These are phyloP conservation scores for Colletotrichum tofieldiae DNA, from an alignment of 2,329 filamentous ascomycete species.

Conservation along the genomic window DNA sequence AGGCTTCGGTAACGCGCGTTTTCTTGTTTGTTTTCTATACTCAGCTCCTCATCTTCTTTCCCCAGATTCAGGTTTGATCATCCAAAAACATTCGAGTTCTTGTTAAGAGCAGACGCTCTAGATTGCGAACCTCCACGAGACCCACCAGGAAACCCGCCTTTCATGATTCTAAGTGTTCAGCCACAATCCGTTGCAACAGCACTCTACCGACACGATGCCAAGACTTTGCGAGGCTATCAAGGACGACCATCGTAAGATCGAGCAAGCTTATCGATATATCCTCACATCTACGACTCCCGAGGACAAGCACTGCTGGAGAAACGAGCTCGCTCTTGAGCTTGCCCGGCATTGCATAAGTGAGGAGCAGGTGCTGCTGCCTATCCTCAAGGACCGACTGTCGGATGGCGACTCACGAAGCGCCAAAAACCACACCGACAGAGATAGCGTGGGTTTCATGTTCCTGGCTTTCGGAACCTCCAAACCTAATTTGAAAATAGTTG, in stretches of 20 bases:
- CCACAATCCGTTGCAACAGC: not conserved
- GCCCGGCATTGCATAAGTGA: constrained; percentile 41
- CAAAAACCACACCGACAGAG: constrained; percentile 19
- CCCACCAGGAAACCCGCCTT: not conserved
- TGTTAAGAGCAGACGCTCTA: too few relatives aligned
- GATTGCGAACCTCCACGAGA: too few relatives aligned
- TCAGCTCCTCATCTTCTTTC: not conserved
- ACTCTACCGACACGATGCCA: constrained; percentile 22
- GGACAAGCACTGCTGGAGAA: constrained; percentile 34
- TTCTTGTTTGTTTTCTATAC: not conserved
- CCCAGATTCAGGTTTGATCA: not conserved
- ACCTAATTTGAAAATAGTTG: constrained; percentile 9
- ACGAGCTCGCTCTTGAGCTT: constrained; percentile 35
- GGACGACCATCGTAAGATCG: constrained; percentile 38
- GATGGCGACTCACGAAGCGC: constrained; percentile 33
- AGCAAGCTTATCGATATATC: constrained; percentile 36
- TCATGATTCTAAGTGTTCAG: not conserved
- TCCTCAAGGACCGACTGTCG: constrained; percentile 14
- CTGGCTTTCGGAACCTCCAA: too few relatives aligned
- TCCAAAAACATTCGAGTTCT: not conserved
- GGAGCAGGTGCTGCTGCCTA: constrained; percentile 31
- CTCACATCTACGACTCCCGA: constrained; percentile 18
- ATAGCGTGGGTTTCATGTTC: constrained; percentile 2
- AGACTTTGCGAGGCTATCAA: constrained; percentile 37
- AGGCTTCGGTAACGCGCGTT: not conserved